Evolutionary conservation across 1,139 yeast species (phyloP), one percentile per base, ranked within the genome.

Genomic region (Yamadazyma taylorii): DNA sequence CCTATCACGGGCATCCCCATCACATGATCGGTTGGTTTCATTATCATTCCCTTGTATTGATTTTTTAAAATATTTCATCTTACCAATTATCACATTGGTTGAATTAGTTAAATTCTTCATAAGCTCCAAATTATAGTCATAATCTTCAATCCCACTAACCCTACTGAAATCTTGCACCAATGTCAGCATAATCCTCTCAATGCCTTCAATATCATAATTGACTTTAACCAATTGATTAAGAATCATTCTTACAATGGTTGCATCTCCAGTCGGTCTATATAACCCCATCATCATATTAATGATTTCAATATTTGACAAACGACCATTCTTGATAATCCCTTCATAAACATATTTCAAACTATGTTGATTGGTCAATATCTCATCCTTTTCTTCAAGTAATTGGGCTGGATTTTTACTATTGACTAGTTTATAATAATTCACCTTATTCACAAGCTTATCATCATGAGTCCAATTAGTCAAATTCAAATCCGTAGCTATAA

Each of bases 401-500:
- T n/a, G n/a, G n/a, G n/a, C n/a, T 6, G 30, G 30, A 11, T 27
- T 16, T 9, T 27, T 12, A 27, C 30, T 27, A 27, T 46, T 42
- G 24, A 38, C 13, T 24, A 50, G 40, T 34, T 45, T 31, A 41
- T 61, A 66, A 21, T 46, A 48, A 2, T 61, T 42, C 3, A 70
- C 61, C 45, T 64, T 63, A 36, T 59, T 63, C 17, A 56, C 48
- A n/a, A 66, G 39, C 27, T 57, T 55, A 10, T 58, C 52, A 41
- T 66, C 69, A 5, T 43, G 32, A 24, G 45, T 36, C 76, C 76
- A 71, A 16, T 48, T 28, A 3, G 38, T 40, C 15, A 56, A 46
- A 17, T 58, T 52, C 36, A 70, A 54, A 37, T 68, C 74, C 14
- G 42, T 44, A 39, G 65, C 70, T 24, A 71, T 54, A 34, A 71